Conservation (phyloP, 495 filamentous ascomycete genomes). For the Xylaria acuta region DNA sequence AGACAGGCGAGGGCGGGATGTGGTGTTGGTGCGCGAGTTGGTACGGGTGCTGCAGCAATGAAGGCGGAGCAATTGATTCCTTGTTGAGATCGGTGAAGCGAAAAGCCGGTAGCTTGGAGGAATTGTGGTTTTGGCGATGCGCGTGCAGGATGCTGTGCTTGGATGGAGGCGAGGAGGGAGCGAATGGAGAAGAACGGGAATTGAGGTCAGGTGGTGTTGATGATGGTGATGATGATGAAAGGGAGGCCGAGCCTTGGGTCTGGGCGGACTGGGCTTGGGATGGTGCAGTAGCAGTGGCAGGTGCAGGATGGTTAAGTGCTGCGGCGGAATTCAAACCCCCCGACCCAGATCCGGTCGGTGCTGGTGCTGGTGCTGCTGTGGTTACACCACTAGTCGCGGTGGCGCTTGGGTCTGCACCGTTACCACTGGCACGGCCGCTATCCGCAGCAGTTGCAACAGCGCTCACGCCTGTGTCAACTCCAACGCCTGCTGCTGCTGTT, state of each 20-base stretch:
- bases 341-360: slow-evolving; percentile 25
- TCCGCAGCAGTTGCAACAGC: neutral
- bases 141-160: slow-evolving; percentile 44
- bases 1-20: slow-evolving; percentile 50
- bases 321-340: slow-evolving; percentile 12
- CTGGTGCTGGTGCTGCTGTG: slow-evolving; percentile 28
- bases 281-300: slow-evolving; percentile 16
- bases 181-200: slow-evolving; percentile 16
- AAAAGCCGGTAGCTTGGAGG: slow-evolving; percentile 57
- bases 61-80: slow-evolving; percentile 42
- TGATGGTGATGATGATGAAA: slow-evolving; percentile 24
- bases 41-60: slow-evolving; percentile 41
- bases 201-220: slow-evolving; percentile 6
- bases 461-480: slow-evolving; percentile 6
- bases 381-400: slow-evolving; percentile 9
- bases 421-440: slow-evolving; percentile 18
- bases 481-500: neutral
- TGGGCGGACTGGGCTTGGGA: slow-evolving; percentile 8
- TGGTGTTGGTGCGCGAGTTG: slow-evolving; percentile 43
- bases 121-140: slow-evolving; percentile 57
- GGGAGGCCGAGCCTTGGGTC: neutral
- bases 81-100: slow-evolving; percentile 57
- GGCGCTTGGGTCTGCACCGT: slow-evolving; percentile 15
- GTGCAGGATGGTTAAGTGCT: neutral
- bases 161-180: slow-evolving; percentile 32